Percentiles rank a stretch among this genome's conserved stretches.
phyloP scores from a whole-genome alignment of 2,329 filamentous ascomycete genomes.

The Hyphodiscus sp. region DNA sequence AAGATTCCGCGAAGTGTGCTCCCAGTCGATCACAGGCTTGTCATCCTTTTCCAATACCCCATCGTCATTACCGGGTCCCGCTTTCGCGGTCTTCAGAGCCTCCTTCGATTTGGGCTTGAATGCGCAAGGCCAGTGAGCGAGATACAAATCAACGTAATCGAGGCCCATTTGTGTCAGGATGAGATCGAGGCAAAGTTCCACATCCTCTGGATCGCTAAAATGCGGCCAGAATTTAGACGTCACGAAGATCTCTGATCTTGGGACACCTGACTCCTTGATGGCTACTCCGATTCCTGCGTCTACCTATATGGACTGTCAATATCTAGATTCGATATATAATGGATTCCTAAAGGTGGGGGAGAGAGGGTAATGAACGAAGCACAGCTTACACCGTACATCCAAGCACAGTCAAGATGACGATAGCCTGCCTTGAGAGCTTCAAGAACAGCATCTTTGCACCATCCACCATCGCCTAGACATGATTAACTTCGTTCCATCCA shows the following conservation, averaged over 20 bases:
- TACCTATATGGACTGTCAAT: background rate
- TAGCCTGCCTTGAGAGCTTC: slow-evolving; percentile 9
- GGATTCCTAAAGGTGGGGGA: background rate
- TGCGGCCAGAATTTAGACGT: slow-evolving; percentile 49
- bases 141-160: slow-evolving; percentile 67
- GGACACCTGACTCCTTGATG: slow-evolving; percentile 32
- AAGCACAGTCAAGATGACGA: slow-evolving; percentile 13
- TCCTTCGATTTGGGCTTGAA: slow-evolving; percentile 3
- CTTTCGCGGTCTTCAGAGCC: slow-evolving; percentile 6
- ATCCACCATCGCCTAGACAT: background rate
- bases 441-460: slow-evolving; percentile 12
- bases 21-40: slow-evolving; percentile 9
- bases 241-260: slow-evolving; percentile 35
- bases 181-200: slow-evolving; percentile 62
- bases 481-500: background rate
- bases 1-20: slow-evolving; percentile 5
- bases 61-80: background rate
- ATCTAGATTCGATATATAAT: background rate
- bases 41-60: slow-evolving; percentile 1
- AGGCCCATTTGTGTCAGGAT: slow-evolving; percentile 65
- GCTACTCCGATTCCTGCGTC: slow-evolving; percentile 31
- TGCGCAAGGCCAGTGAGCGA: slow-evolving; percentile 51
- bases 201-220: slow-evolving; percentile 23
- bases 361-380: background rate
- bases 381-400: background rate